Percentiles rank a stretch among this genome's conserved stretches.
Conservation (phyloP, 345 rosid genomes). For the Hirschfeldia incana region DNA sequence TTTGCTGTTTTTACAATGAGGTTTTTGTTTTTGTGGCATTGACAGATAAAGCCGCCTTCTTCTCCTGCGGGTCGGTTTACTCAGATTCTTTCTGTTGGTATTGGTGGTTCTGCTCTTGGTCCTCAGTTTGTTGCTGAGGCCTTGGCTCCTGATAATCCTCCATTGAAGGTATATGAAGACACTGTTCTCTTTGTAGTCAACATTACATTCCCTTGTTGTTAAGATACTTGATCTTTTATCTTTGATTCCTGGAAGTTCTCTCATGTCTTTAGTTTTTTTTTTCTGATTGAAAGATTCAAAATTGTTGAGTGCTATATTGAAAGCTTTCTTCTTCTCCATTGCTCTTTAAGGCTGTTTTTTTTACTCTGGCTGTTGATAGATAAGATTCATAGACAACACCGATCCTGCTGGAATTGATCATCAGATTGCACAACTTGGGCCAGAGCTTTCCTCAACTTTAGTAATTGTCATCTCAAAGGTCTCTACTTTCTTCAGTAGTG, state of each 20-base stretch:
- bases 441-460: constrained; percentile 87
- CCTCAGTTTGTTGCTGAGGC: constrained; percentile 99
- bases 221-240: too few relatives aligned
- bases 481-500: too few relatives aligned
- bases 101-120: constrained; percentile 98
- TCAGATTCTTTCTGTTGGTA: constrained; percentile 86
- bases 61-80: constrained; percentile 75
- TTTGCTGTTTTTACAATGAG: not conserved
- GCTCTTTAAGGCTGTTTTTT: too few relatives aligned
- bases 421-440: constrained; percentile 95
- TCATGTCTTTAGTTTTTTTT: too few relatives aligned
- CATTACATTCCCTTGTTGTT: too few relatives aligned
- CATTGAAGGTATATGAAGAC: constrained; percentile 63
- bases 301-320: not conserved
- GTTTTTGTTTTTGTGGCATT: constrained; percentile 17
- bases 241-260: not conserved
- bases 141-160: constrained; percentile 97
- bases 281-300: constrained; percentile 1
- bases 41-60: constrained; percentile 78
- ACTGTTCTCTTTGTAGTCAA: not conserved
- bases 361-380: constrained; percentile 49
- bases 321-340: not conserved
- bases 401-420: constrained; percentile 99
- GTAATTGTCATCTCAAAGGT: constrained; percentile 98
- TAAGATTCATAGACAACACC: constrained; percentile 94